Evolutionary conservation across 2,329 filamentous ascomycete genomes (phyloP), one percentile per base, ranked within the genome.

Genomic region (Ambrosiella xylebori): DNA sequence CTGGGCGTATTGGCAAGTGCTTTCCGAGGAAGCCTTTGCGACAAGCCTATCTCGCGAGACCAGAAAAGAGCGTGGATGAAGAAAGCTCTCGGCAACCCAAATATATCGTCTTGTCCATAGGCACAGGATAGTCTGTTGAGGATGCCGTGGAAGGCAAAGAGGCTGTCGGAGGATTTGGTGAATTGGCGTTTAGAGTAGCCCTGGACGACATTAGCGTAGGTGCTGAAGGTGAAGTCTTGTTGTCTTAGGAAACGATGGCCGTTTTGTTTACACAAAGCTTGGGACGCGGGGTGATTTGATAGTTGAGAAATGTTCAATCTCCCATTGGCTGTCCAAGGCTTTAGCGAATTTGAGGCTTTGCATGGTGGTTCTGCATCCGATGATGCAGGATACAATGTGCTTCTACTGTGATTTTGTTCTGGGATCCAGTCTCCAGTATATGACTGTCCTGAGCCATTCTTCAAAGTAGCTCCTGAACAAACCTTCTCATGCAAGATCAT

Each of bases 11-110:
- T 13, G 5, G 55, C 12, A 5, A 39, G 27, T 15, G 55, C 6
- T 38, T 50, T 17, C 13, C 19, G 17, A 13, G 27, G n/a, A 7
- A 36, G 7, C 12, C 27, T 36, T n/a, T 50, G 12, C 4, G 12
- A 11, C n/a, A 17, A 7, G 9, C 38, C 38, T 17, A 47, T 27
- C 1, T 49, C n/a, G 6, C 57, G 39, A 3, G 49, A 19, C 57
- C 57, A 58, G 41, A 58, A 58, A 3, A 58, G 57, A 5, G 57
- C 53, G 2, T 35, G 17, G 3, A 58, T 5, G 5, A 58, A 52
- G 39, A 53, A 58, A 39, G 19, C 54, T 36, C 45, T 39, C 2
- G 50, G 37, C 8, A 58, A n/a, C 13, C 56, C 56, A 17, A 53
- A 37, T 7, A 54, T 58, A 45, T 53, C 49, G 5, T 54, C n/a